Percentiles rank a stretch among this genome's conserved stretches.
Conservation (phyloP, 768 basidiomycete species). For the Dioszegia crocea region DNA sequence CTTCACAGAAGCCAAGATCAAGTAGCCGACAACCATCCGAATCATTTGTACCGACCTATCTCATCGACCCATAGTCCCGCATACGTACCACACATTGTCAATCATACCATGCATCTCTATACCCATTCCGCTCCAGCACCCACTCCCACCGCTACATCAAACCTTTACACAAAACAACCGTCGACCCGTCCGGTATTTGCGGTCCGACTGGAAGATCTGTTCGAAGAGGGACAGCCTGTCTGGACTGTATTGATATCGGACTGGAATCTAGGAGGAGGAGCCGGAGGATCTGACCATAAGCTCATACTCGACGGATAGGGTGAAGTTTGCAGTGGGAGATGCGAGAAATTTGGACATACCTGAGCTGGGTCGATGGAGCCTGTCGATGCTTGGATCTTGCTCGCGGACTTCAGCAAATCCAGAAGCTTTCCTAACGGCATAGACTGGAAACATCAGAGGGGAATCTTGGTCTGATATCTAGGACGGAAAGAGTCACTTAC, state of each 20-base stretch:
- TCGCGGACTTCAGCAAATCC: constrained; percentile 20
- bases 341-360: constrained; percentile 6
- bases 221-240: neutral
- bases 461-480: neutral
- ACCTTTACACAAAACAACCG: constrained; percentile 6
- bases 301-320: neutral
- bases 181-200: constrained; percentile 21
- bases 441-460: constrained; percentile 22
- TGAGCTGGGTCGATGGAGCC: constrained; percentile 14
- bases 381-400: constrained; percentile 9
- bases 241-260: neutral
- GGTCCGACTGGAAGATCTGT: constrained; percentile 13
- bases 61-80: neutral
- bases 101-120: constrained; percentile 30
- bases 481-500: constrained; percentile 10
- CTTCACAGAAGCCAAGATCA: constrained; percentile 48
- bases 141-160: neutral
- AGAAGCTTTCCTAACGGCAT: constrained; percentile 32
- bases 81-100: neutral
- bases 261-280: constrained; percentile 3
- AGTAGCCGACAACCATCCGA: constrained; percentile 17
- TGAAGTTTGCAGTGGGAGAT: neutral
- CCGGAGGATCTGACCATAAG: neutral
- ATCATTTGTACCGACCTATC: neutral
- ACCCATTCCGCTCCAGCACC: constrained; percentile 9